Evolutionary conservation across 2,329 filamentous ascomycete genomes (phyloP), one percentile per base, ranked within the genome.

Genomic region (Periconia digitata): DNA sequence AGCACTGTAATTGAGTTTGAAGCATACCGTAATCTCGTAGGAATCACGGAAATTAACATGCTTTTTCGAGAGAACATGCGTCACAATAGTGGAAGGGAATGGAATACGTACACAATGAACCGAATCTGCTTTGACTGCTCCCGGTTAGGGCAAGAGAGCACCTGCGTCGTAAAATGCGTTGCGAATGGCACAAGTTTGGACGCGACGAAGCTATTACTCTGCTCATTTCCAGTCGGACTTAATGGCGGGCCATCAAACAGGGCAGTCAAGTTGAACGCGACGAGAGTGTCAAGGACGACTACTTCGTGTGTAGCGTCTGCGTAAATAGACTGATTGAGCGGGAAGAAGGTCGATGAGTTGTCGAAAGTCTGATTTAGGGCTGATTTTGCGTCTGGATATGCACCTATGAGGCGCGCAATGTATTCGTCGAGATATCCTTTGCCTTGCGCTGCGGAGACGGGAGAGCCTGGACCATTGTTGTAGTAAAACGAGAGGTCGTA

Each of bases 261-360:
- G 1, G 64, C 63, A 0, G 62, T 66, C n/a, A 67, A 24, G 32
- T 67, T 68, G 37, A 68, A 67, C 1, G 62, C 64, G 2, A 49
- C 60, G 0, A 68, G 58, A 6, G 53, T 51, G 39, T 68, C 64
- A 4, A 68, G 56, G 2, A 68, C 60, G 13, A 67, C 63, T 2
- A 75, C 73, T 53, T 76, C 73, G 51, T 76, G 74, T 6, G 73
- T 76, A 13, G 74, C 73, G 51, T 67, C 64, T 1, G 63, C 63
- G 41, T 75, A 75, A 45, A 76, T 74, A 36, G 69, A 72, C 54
- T 76, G 73, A 46, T 72, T 67, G 8, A 76, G 66, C 1, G 73
- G 73, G 54, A 76, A 76, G 59, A 67, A 76, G 1, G 72, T 75
- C 1, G 64, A 58, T 12, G 64, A 66, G 52, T 73, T 71, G 56